phyloP scores from a whole-genome alignment of 2,329 filamentous ascomycete species.

The Aspergillus carbonarius region DNA sequence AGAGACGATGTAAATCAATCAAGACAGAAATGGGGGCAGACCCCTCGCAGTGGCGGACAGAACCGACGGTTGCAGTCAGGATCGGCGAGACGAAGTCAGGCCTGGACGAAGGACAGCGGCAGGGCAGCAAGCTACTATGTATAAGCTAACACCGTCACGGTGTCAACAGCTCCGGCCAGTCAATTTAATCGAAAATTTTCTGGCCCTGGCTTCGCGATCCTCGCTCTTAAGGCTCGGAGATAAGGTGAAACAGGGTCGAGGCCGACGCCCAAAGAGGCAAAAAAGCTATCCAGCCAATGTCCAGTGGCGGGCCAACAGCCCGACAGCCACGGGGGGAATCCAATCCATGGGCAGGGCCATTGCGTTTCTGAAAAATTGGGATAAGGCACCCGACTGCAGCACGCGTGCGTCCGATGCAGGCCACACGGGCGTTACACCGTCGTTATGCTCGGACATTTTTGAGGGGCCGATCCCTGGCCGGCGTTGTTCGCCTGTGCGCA shows the following conservation, averaged over 20 bases:
- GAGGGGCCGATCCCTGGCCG: neutral
- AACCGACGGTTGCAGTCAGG: slow-evolving; percentile 6
- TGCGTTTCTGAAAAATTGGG: neutral
- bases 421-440: neutral
- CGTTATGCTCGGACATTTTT: neutral
- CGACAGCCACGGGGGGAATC: neutral
- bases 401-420: neutral
- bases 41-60: slow-evolving; percentile 2
- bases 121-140: neutral
- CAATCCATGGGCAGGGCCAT: neutral
- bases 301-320: neutral
- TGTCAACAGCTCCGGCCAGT: neutral
- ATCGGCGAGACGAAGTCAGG: neutral
- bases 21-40: neutral
- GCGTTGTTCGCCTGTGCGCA: neutral
- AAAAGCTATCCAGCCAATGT: neutral
- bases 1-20: neutral
- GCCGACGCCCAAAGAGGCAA: neutral
- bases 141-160: neutral
- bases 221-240: neutral
- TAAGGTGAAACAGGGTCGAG: neutral
- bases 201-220: neutral
- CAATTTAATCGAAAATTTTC: neutral
- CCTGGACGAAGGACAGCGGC: neutral
- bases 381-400: neutral